phyloP scores from a whole-genome alignment of 495 filamentous ascomycete genomes.

The Xylaria bambusicola region DNA sequence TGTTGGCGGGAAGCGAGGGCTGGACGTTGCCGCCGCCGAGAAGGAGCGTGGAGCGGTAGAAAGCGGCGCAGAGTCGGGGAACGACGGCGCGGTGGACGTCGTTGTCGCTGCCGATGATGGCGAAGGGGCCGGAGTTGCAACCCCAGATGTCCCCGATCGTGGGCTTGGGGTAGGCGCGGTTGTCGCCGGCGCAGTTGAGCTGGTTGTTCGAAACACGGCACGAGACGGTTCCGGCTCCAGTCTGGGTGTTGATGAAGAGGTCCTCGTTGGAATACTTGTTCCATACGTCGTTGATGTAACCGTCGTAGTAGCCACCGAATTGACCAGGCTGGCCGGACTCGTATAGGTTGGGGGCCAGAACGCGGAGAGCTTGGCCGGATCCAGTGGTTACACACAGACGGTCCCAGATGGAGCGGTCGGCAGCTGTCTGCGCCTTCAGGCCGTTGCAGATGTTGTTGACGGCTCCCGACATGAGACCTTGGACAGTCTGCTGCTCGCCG shows the following conservation, averaged over 20 bases:
- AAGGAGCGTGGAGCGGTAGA: slow-evolving; percentile 44
- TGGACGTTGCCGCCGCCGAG: slow-evolving; percentile 44
- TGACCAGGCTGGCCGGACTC: slow-evolving; percentile 28
- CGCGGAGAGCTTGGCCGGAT: slow-evolving; percentile 39
- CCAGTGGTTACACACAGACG: slow-evolving; percentile 35
- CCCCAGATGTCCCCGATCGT: slow-evolving; percentile 45
- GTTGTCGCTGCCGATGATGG: slow-evolving; percentile 37
- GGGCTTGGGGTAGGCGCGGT: slow-evolving; percentile 43
- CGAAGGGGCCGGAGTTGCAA: slow-evolving; percentile 52
- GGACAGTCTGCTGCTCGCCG: slow-evolving; percentile 35
- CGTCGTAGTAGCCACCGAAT: slow-evolving; percentile 39
- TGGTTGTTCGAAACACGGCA: slow-evolving; percentile 38
- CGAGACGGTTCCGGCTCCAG: slow-evolving; percentile 36
- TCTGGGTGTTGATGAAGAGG: slow-evolving; percentile 45
- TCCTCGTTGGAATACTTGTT: slow-evolving; percentile 35
- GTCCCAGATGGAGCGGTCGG: slow-evolving; percentile 44
- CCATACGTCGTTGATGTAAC: slow-evolving; percentile 47
- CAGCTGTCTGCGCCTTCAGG: slow-evolving; percentile 32
- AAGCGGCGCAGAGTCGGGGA: slow-evolving; percentile 49
- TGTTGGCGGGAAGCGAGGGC: slow-evolving; percentile 28
- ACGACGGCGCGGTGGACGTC: slow-evolving; percentile 43
- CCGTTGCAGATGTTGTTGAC: slow-evolving; percentile 41
- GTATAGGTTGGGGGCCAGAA: slow-evolving; percentile 42
- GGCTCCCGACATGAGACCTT: slow-evolving; percentile 36
- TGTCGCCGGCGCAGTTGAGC: slow-evolving; percentile 42